Conservation (phyloP, 805 yeast species). For the Candida vartiovaarae region DNA sequence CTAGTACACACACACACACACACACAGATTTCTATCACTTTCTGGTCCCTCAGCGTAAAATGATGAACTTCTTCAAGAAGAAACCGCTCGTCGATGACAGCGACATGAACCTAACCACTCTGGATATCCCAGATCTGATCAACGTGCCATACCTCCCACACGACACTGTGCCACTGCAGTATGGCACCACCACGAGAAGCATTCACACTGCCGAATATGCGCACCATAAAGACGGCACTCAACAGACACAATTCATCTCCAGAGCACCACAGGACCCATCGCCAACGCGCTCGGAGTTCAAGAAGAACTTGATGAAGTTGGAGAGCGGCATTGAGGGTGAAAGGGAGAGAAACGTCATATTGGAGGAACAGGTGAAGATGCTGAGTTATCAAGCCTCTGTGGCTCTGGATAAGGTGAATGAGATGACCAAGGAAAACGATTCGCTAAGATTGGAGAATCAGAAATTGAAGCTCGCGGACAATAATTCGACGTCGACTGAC, state of each 20-base stretch:
- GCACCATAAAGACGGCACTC: not conserved
- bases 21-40: not conserved
- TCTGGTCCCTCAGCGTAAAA: not conserved
- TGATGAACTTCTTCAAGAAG: conserved; percentile 1
- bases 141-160: too few relatives aligned
- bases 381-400: conserved; percentile 21
- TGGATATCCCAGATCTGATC: conserved; percentile 16
- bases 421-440: conserved; percentile 16
- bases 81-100: not conserved
- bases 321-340: conserved; percentile 14
- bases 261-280: too few relatives aligned
- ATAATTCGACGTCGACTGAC: too few relatives aligned
- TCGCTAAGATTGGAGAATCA: conserved; percentile 14
- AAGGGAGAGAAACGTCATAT: conserved; percentile 19
- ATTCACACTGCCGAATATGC: not conserved
- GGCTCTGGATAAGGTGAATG: conserved; percentile 21
- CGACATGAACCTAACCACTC: conserved; percentile 13
- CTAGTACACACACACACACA: not conserved
- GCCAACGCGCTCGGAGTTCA: not conserved
- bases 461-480: not conserved
- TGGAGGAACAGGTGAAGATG: conserved; percentile 22
- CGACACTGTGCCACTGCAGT: too few relatives aligned
- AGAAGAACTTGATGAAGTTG: not conserved
- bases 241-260: not conserved
- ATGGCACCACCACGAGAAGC: too few relatives aligned